Evolutionary conservation across 306 rosid species (phyloP), one percentile per base, ranked within the genome.

Genomic region (Cucurbita moschata): DNA sequence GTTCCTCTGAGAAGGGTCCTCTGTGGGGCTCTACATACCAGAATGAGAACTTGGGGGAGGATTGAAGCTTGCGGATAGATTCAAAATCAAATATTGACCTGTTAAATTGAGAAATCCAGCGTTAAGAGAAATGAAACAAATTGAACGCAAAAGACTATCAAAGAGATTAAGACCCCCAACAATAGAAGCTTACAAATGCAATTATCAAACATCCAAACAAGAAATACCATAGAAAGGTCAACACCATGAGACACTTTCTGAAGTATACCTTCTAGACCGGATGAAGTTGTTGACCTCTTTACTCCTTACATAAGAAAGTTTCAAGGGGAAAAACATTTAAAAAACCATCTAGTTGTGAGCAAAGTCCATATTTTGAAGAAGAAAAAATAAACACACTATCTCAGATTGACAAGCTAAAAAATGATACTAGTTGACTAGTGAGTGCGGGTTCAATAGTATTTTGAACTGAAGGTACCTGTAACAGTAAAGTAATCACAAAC

Each of bases 71-170:
- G 81, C 69, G 85, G 78, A 95, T 86, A 57, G 87, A 79, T 66
- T 84, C 88, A 44, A 95, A 95, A 82, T 95, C 96, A 79, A 95
- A 95, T 72, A 95, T 95, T 78, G 99, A 89, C 89, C 99, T 95
- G 88, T 30, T 37, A 83, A 82, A 63, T 77, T 72, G 57, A 47
- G 44, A 50, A 74, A 66, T 11, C 62, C n/a, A 39, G 55, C 35
- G 65, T 72, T 8, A 65, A 51, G 64, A 50, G 49, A 13, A 53
- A 39, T 56, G 39, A 23, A 76, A 70, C 55, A 46, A 50, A 19
- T 5, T n/a, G 53, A 21, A 62, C 13, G 23, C 57, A 66, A 40
- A 70, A 14, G 7, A 66, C 47, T 72, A 77, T 52, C 43, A 75
- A 72, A 70, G 55, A 66, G 50, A 14, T 49, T 61, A 72, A 7